These are phyloP conservation scores for Exophiala bonariae DNA, from an alignment of 2,329 filamentous ascomycete species.

Conservation along the genomic window DNA sequence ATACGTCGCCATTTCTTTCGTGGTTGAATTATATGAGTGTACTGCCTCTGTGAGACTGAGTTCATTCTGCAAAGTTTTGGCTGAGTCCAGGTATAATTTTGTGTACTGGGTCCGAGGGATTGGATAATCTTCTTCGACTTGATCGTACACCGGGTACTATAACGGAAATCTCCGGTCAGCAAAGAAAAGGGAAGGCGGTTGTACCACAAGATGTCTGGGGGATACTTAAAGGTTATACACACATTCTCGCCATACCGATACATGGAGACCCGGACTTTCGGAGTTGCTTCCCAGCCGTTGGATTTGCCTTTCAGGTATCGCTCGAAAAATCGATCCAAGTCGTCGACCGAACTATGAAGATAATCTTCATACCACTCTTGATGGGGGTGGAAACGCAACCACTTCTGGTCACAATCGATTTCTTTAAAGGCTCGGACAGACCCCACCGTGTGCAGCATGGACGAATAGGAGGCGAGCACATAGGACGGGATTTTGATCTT, in stretches of 20 bases:
- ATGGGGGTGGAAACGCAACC: conserved; percentile 24
- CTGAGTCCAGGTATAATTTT: conserved; percentile 32
- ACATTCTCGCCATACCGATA: neutral
- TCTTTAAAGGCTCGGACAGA: too few species aligned
- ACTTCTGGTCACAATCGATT: conserved; percentile 27
- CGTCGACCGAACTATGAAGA: conserved; percentile 35
- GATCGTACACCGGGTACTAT: conserved; percentile 16
- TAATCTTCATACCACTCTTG: conserved; percentile 52
- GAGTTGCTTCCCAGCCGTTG: conserved; percentile 50
- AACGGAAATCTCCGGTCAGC: too few species aligned
- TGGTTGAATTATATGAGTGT: conserved; percentile 13
- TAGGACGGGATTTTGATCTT: conserved; percentile 37
- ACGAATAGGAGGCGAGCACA: conserved; percentile 33
- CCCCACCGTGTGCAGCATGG: conserved; percentile 7
- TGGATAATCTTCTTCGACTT: conserved; percentile 32
- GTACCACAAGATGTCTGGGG: neutral
- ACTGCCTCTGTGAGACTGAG: neutral
- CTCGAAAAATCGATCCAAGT: conserved; percentile 48
- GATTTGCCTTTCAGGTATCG: conserved; percentile 43
- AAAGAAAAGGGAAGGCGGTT: neutral
- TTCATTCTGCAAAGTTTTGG: conserved; percentile 18
- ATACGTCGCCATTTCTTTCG: conserved; percentile 32
- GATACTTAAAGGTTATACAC: neutral
- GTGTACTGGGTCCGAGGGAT: conserved; percentile 18
- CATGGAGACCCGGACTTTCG: conserved; percentile 37